Evolutionary conservation across 2,329 filamentous ascomycete species (phyloP), one percentile per base, ranked within the genome.

Genomic region (Fusarium setosum): DNA sequence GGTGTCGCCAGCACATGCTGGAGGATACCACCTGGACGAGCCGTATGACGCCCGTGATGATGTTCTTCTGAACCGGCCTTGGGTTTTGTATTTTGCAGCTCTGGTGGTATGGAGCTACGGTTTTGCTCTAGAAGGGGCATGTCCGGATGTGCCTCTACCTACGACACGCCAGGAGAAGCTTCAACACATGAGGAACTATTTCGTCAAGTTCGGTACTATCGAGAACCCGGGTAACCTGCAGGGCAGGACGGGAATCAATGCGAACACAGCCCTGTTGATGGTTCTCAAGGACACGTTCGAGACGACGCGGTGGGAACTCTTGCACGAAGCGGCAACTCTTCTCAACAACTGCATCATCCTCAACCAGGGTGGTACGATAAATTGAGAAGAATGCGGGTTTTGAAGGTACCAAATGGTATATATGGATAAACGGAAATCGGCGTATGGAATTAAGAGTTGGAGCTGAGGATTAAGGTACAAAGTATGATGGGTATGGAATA

Each of bases 51-150:
- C 94, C 1, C 88, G 93, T 18, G 92, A 97, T 71, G 96, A 99
- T 72, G 92, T 94, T 52, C 84, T 97, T 2, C 85, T 98, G 60
- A 97, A 98, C 73, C 86, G 96, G 15, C 93, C 95, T 0, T 99
- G 96, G 95, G 94, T 97, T 11, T 83, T 98, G 50, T 99, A 97
- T 78, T 96, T 97, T 74, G 93, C 96, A 1, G 90, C 90, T 1
- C 84, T 99, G 13, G 93, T 97, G 20, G 92, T 98, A 1, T 99
- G 96, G 96, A 93, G 90, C 61, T 99, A 98, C 72, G 95, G 94
- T 3, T 97, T 90, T 74, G 94, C 95, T 0, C 82, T 97, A 18
- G 96, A 98, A 69, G 96, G 96, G 0, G 87, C 93, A 0, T 87
- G 92, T 57, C 81, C 84, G 7, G 79, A 77, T 5, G 73, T 79